phyloP scores from a whole-genome alignment of 306 rosid genomes.

The Citrullus mucosospermus region DNA sequence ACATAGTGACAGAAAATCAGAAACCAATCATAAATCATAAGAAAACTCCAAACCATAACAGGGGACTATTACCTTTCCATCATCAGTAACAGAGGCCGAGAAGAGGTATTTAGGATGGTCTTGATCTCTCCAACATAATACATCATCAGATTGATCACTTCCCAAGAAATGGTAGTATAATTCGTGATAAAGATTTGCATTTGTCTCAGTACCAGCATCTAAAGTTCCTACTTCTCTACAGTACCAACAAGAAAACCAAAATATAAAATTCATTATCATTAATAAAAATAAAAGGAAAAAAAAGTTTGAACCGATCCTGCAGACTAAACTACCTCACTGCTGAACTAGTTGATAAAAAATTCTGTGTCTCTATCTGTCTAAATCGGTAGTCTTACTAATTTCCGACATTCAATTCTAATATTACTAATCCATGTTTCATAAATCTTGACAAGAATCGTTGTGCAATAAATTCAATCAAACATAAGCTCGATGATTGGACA shows the following conservation, averaged over 20 bases:
- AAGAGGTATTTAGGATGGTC: slow-evolving; percentile 68
- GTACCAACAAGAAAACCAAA: slow-evolving; percentile 6
- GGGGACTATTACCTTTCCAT: slow-evolving; percentile 56
- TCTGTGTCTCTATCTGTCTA: not conserved
- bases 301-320: not conserved
- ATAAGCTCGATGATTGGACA: not conserved
- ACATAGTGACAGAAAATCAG: not conserved
- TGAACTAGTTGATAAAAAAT: not conserved
- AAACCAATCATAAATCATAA: not conserved
- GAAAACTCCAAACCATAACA: slow-evolving; percentile 6
- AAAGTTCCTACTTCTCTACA: slow-evolving; percentile 48
- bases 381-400: not conserved
- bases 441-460: not conserved
- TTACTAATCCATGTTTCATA: not conserved
- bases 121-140: slow-evolving; percentile 77
- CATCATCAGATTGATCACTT: slow-evolving; percentile 67
- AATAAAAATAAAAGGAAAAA: not conserved
- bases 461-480: not conserved
- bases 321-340: not conserved
- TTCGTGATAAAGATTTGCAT: slow-evolving; percentile 61
- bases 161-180: slow-evolving; percentile 79
- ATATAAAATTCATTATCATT: slow-evolving; percentile 1
- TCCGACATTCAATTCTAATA: not conserved
- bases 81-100: slow-evolving; percentile 48
- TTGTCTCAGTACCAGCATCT: slow-evolving; percentile 89